Conservation (phyloP, 169 alveolate genomes). For the Plasmodium relictum region DNA sequence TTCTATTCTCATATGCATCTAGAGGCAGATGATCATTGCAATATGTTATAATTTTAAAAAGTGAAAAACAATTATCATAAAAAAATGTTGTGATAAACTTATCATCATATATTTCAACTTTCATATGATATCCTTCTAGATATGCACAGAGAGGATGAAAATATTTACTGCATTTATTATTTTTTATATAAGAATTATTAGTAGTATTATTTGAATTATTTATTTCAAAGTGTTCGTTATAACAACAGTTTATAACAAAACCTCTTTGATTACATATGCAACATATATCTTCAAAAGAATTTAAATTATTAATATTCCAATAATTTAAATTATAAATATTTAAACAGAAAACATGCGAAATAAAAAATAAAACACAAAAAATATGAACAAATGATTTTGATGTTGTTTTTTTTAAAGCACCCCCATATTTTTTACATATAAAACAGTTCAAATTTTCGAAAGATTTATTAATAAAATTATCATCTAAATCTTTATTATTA, state of each 20-base stretch:
- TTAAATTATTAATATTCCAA: slow-evolving; percentile 41
- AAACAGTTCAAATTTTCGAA: slow-evolving; percentile 10
- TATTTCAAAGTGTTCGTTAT: not conserved
- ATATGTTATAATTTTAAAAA: slow-evolving; percentile 19
- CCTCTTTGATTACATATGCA: slow-evolving; percentile 55
- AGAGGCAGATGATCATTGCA: slow-evolving; percentile 49
- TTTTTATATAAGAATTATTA: not conserved
- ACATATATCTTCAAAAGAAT: slow-evolving; percentile 18
- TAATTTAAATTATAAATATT: slow-evolving; percentile 59
- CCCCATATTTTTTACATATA: slow-evolving; percentile 61
- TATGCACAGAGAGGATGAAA: slow-evolving; percentile 69
- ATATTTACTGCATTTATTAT: slow-evolving; percentile 27
- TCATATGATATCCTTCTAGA: slow-evolving; percentile 65
- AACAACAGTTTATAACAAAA: slow-evolving; percentile 31
- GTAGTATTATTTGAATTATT: not conserved
- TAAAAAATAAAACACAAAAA: slow-evolving; percentile 67
- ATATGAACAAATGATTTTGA: slow-evolving; percentile 46
- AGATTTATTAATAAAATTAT: not conserved
- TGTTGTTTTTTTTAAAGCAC: slow-evolving; percentile 65
- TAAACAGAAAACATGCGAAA: slow-evolving; percentile 44
- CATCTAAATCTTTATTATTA: not conserved
- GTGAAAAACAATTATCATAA: slow-evolving; percentile 64
- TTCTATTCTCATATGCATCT: slow-evolving; percentile 34
- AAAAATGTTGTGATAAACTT: slow-evolving; percentile 34
- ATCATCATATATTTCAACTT: slow-evolving; percentile 62